These are phyloP conservation scores for Haplographium delicatum DNA, from an alignment of 495 filamentous ascomycete genomes.

Conservation along the genomic window DNA sequence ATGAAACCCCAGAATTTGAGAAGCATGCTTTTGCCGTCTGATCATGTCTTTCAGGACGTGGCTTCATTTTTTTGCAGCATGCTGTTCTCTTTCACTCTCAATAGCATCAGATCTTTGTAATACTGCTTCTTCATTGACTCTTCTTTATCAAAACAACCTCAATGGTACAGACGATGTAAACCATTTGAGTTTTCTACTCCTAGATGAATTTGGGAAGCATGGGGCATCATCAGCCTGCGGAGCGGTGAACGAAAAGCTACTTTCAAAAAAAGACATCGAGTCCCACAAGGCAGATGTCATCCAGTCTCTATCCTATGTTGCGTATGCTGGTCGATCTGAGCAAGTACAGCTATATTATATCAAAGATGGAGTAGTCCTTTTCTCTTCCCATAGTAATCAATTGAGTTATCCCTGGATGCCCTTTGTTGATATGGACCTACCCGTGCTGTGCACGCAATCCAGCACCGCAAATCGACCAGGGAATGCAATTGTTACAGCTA, in stretches of 20 bases:
- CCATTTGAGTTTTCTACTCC: conserved; percentile 38
- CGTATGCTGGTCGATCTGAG: conserved; percentile 22
- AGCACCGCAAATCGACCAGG: conserved; percentile 21
- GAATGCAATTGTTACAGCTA: conserved; percentile 10
- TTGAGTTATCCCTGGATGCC: conserved; percentile 16
- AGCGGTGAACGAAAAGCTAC: conserved; percentile 36
- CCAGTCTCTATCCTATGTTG: conserved; percentile 34
- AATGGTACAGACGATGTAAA: conserved; percentile 41
- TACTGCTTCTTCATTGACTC: conserved; percentile 34
- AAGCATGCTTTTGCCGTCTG: background rate
- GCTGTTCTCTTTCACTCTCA: background rate
- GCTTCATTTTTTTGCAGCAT: background rate
- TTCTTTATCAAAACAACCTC: conserved; percentile 44
- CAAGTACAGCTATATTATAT: conserved; percentile 30
- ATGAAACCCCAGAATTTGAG: background rate
- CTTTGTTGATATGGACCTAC: conserved; percentile 24
- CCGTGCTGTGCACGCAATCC: conserved; percentile 41
- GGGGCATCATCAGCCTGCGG: conserved; percentile 34
- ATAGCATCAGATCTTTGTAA: conserved; percentile 24
- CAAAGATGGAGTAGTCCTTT: conserved; percentile 29
- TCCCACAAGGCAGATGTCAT: conserved; percentile 34
- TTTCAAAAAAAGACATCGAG: conserved; percentile 31
- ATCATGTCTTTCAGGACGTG: background rate
- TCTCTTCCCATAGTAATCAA: conserved; percentile 8
- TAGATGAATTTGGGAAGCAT: conserved; percentile 31